These are phyloP conservation scores for Tylopilus subfusipes DNA, from an alignment of 768 basidiomycete genomes.

Conservation along the genomic window DNA sequence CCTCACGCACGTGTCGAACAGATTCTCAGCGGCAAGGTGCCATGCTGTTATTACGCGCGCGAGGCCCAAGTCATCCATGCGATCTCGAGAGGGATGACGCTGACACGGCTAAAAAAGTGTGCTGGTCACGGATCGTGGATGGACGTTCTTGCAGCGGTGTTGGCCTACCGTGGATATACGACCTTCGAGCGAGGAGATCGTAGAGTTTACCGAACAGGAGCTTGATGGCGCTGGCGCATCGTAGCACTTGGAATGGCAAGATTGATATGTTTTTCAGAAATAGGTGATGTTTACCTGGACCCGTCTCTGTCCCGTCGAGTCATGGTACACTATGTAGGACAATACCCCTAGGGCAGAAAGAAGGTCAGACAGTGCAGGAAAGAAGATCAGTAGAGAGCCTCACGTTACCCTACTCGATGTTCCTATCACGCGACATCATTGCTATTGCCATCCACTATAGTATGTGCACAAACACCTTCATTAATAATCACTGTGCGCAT, in stretches of 20 bases:
- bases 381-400: no score
- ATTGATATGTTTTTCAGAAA: not conserved
- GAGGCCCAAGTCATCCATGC: conserved; percentile 10
- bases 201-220: conserved; percentile 1
- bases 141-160: conserved; percentile 12
- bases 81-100: conserved; percentile 1
- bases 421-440: no score
- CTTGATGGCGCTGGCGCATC: not conserved
- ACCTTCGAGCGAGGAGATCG: conserved; percentile 32
- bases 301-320: no score
- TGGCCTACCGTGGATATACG: conserved; percentile 28
- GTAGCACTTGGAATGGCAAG: not conserved
- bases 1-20: not conserved
- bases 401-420: no score
- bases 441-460: no score
- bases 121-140: conserved; percentile 1
- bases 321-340: no score
- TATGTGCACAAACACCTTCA: no score
- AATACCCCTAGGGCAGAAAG: no score
- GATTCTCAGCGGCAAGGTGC: conserved; percentile 8
- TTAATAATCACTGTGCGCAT: no score
- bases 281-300: no score
- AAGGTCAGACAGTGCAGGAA: no score
- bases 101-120: not conserved
- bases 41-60: conserved; percentile 11